A percentile compares a stretch with the other conserved stretches of the same genome.
These are phyloP conservation scores for Pseudoturritis turrita DNA, from an alignment of 345 rosid species.

Conservation along the genomic window DNA sequence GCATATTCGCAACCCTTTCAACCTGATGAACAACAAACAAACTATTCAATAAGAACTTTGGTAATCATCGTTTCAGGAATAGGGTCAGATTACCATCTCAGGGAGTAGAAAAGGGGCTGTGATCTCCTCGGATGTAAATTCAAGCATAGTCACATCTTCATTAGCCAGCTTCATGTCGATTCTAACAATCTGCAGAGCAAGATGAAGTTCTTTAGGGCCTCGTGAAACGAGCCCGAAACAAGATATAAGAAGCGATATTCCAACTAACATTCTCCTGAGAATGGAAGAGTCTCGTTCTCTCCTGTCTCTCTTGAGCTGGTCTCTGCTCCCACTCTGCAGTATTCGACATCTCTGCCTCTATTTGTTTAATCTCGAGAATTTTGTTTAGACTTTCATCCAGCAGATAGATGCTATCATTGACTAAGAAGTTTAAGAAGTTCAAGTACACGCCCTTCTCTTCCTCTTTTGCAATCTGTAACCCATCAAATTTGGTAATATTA, in stretches of 20 bases:
- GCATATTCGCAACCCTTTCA: conserved; percentile 97
- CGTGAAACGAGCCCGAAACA: background rate
- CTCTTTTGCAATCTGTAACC: conserved; percentile 90
- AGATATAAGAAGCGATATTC: background rate
- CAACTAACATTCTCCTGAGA: conserved; percentile 90
- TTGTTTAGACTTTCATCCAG: conserved; percentile 98
- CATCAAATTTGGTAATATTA: background rate
- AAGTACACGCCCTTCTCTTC: conserved; percentile 99
- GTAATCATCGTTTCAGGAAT: background rate
- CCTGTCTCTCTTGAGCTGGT: conserved; percentile 96
- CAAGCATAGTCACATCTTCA: conserved; percentile 93
- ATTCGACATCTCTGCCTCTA: conserved; percentile 96
- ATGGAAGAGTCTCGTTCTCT: conserved; percentile 84
- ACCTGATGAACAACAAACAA: conserved; percentile 47
- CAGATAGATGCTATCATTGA: conserved; percentile 96
- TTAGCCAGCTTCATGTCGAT: conserved; percentile 98
- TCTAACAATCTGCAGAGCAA: conserved; percentile 63
- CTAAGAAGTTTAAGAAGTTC: conserved; percentile 94
- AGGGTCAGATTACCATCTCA: conserved; percentile 70
- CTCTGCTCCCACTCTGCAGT: conserved; percentile 90
- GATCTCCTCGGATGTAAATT: conserved; percentile 94
- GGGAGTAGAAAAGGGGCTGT: conserved; percentile 94
- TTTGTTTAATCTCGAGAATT: conserved; percentile 87
- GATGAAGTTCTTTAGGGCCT: background rate
- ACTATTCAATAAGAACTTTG: background rate